These are phyloP conservation scores for Irpex lacteus DNA, from an alignment of 1,284 basidiomycete genomes.

Conservation along the genomic window DNA sequence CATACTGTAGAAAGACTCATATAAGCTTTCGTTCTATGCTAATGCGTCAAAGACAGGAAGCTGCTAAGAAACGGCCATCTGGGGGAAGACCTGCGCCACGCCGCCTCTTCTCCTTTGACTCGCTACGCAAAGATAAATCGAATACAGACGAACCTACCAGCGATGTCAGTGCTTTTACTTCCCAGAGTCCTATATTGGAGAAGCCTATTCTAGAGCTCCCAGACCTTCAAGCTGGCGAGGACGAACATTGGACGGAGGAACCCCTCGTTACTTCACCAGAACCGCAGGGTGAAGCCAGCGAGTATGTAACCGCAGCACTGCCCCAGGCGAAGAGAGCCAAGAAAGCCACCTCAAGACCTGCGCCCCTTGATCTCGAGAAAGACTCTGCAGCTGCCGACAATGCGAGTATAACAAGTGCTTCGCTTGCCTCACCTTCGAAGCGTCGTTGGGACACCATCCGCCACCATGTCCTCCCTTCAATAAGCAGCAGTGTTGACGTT, in stretches of 20 bases:
- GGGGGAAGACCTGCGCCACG: conserved; percentile 29
- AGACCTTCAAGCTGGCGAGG: conserved; percentile 15
- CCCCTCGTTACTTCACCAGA: conserved; percentile 21
- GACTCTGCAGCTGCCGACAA: background rate
- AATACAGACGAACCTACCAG: conserved; percentile 16
- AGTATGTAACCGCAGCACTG: background rate
- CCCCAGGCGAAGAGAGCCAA: background rate
- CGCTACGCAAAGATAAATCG: conserved; percentile 25
- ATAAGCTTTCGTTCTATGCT: background rate
- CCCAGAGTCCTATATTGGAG: conserved; percentile 14
- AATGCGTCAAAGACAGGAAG: conserved; percentile 1
- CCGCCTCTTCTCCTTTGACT: conserved; percentile 34
- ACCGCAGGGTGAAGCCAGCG: background rate
- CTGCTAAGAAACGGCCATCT: conserved; percentile 27
- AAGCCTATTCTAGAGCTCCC: conserved; percentile 11
- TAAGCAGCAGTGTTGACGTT: conserved; percentile 21
- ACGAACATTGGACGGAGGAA: conserved; percentile 18
- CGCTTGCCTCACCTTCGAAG: conserved; percentile 37
- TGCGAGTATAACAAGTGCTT: background rate
- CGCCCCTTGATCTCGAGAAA: conserved; percentile 8
- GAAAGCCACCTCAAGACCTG: conserved; percentile 3
- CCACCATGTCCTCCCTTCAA: conserved; percentile 44
- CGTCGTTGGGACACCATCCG: conserved; percentile 54
- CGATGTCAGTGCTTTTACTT: background rate
- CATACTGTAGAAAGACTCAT: background rate